phyloP scores from a whole-genome alignment of 2,329 filamentous ascomycete genomes.

The Fusarium incarnatum region DNA sequence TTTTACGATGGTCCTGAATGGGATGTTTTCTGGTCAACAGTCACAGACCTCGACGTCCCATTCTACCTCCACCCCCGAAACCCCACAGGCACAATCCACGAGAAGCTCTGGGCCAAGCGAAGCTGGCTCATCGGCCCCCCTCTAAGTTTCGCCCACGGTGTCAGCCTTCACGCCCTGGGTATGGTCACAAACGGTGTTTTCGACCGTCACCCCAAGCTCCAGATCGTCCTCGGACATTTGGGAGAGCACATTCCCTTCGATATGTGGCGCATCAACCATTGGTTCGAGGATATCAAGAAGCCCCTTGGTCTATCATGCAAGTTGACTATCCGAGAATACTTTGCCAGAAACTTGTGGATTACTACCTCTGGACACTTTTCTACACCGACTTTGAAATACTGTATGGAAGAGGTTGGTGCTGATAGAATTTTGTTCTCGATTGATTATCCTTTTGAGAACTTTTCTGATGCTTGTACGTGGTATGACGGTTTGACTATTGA shows the following conservation, averaged over 20 bases:
- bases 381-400: constrained; percentile 63
- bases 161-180: constrained; percentile 67
- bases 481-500: constrained; percentile 54
- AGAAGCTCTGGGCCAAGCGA: constrained; percentile 69
- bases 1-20: constrained; percentile 73
- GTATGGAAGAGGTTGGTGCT: constrained; percentile 60
- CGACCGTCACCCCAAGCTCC: constrained; percentile 59
- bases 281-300: constrained; percentile 68
- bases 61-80: constrained; percentile 73
- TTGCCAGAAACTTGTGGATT: constrained; percentile 66
- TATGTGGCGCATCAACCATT: constrained; percentile 63
- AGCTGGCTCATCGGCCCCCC: constrained; percentile 71
- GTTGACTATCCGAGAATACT: constrained; percentile 64
- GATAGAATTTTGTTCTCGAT: constrained; percentile 65
- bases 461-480: constrained; percentile 57
- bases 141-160: constrained; percentile 68
- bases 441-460: constrained; percentile 65
- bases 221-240: constrained; percentile 61
- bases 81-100: constrained; percentile 66
- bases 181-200: constrained; percentile 64
- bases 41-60: constrained; percentile 70
- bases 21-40: constrained; percentile 70
- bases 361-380: constrained; percentile 69
- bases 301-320: constrained; percentile 61
- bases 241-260: constrained; percentile 64